Percentiles rank a stretch among this genome's conserved stretches.
Evolutionary conservation across 2,329 filamentous ascomycete genomes (phyloP).

Genomic region (Macrophomina phaseolina): DNA sequence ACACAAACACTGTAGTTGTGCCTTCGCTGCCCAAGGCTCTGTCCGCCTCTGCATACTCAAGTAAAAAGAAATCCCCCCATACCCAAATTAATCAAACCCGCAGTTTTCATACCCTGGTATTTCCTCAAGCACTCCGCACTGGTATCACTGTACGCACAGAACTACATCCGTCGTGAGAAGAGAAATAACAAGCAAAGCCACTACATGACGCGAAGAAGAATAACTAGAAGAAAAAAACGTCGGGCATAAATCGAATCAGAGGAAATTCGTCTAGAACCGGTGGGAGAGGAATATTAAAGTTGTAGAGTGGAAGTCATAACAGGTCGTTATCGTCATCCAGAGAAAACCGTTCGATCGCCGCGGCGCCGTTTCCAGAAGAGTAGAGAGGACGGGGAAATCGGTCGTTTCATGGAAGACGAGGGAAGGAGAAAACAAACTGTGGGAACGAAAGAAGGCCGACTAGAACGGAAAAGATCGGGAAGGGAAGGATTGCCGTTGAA

Average conservation of each 20-base stretch:
- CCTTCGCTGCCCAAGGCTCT: background rate
- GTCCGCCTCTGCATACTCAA: background rate
- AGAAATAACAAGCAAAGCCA: background rate
- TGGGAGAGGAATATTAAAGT: background rate
- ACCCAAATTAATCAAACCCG: background rate
- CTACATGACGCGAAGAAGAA: background rate
- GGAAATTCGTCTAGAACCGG: conserved; percentile 5
- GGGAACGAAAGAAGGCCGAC: background rate
- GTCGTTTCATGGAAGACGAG: background rate
- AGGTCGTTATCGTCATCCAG: conserved; percentile 12
- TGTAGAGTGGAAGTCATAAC: background rate
- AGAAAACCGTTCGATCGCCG: conserved; percentile 8
- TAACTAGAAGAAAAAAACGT: background rate
- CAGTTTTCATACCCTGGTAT: conserved; percentile 3
- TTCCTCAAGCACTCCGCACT: background rate
- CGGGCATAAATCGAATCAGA: background rate
- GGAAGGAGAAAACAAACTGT: conserved; percentile 1
- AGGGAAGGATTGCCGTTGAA: background rate
- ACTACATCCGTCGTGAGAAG: conserved; percentile 16
- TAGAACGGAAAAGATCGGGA: background rate
- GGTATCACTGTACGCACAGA: conserved; percentile 22
- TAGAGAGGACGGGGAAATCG: background rate
- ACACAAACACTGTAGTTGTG: background rate
- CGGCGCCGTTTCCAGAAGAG: background rate
- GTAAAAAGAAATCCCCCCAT: background rate